phyloP scores from a whole-genome alignment of 2,329 filamentous ascomycete genomes.

The Arthrobotrys pseudoclavata region DNA sequence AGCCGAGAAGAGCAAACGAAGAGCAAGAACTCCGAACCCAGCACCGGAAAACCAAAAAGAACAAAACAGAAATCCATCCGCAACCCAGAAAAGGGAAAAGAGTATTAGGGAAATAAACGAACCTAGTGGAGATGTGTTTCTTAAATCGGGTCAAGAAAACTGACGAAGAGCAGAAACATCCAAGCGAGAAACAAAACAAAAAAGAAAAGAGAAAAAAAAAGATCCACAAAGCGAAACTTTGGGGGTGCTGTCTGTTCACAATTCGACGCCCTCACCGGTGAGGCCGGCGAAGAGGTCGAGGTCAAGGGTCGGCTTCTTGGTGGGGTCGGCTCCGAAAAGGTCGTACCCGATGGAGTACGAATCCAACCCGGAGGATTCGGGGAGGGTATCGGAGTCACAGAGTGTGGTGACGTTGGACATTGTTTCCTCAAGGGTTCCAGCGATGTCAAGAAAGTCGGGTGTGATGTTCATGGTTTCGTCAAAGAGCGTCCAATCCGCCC shows the following conservation, averaged over 20 bases:
- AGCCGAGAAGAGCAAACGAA: conserved; percentile 57
- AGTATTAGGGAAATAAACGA: conserved; percentile 55
- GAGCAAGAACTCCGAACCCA: conserved; percentile 31
- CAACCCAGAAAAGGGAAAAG: conserved; percentile 30
- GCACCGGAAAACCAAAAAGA: conserved; percentile 32
- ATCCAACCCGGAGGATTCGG: conserved; percentile 45
- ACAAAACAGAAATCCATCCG: conserved; percentile 18
- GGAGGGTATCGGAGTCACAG: conserved; percentile 36
- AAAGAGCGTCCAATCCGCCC: conserved; percentile 59
- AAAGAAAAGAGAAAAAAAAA: conserved; percentile 9
- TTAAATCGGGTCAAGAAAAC: conserved; percentile 57
- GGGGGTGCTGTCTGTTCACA: conserved; percentile 40
- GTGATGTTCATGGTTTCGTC: conserved; percentile 25
- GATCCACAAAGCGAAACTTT: background rate
- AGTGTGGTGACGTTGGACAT: conserved; percentile 13
- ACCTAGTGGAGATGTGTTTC: conserved; percentile 59
- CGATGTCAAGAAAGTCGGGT: conserved; percentile 4
- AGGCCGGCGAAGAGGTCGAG: conserved; percentile 46
- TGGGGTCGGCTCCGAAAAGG: conserved; percentile 46
- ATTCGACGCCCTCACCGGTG: conserved; percentile 11
- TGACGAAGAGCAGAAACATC: conserved; percentile 51
- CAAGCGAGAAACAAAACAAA: conserved; percentile 27
- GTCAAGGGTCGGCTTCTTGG: conserved; percentile 30
- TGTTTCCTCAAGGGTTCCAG: conserved; percentile 12
- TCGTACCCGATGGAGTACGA: conserved; percentile 39